phyloP scores from a whole-genome alignment of 2,329 filamentous ascomycete species.

The Graphilbum sp. region DNA sequence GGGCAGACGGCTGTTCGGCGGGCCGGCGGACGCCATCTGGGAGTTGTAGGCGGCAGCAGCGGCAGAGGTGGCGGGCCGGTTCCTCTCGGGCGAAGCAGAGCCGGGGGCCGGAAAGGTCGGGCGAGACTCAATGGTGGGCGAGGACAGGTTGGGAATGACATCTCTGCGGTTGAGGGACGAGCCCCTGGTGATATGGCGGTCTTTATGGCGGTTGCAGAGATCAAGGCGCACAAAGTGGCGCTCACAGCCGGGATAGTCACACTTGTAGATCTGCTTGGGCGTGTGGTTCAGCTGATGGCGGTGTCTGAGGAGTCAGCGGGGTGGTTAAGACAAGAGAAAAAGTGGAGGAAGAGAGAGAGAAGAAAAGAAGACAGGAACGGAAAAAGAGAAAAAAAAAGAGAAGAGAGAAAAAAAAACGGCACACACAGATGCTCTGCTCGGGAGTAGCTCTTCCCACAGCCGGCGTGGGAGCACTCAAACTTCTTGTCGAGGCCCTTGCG shows the following conservation, averaged over 20 bases:
- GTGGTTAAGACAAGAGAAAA: neutral
- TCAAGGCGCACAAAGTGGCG: conserved; percentile 89
- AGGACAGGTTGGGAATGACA: conserved; percentile 38
- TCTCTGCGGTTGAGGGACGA: conserved; percentile 64
- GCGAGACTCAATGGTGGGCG: conserved; percentile 24
- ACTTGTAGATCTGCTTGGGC: conserved; percentile 87
- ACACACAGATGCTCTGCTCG: conserved; percentile 83
- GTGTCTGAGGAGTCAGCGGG: conserved; percentile 32
- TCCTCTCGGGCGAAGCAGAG: conserved; percentile 31
- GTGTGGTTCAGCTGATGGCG: conserved; percentile 92
- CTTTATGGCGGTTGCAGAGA: conserved; percentile 70
- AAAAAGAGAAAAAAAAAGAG: neutral
- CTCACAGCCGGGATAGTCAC: conserved; percentile 80
- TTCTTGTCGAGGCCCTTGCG: conserved; percentile 67
- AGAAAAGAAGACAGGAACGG: neutral
- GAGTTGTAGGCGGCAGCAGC: conserved; percentile 22
- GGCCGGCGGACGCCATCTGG: conserved; percentile 4
- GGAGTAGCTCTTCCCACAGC: conserved; percentile 92
- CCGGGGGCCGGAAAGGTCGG: conserved; percentile 22
- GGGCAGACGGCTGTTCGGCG: conserved; percentile 16
- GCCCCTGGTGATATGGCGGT: conserved; percentile 65
- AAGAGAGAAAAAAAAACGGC: conserved; percentile 4
- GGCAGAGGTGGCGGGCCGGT: conserved; percentile 21
- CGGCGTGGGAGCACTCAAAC: conserved; percentile 70
- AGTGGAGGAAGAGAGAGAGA: neutral